Evolutionary conservation across 1,284 basidiomycete species (phyloP).

Genomic region (Pholiota adiposa): DNA sequence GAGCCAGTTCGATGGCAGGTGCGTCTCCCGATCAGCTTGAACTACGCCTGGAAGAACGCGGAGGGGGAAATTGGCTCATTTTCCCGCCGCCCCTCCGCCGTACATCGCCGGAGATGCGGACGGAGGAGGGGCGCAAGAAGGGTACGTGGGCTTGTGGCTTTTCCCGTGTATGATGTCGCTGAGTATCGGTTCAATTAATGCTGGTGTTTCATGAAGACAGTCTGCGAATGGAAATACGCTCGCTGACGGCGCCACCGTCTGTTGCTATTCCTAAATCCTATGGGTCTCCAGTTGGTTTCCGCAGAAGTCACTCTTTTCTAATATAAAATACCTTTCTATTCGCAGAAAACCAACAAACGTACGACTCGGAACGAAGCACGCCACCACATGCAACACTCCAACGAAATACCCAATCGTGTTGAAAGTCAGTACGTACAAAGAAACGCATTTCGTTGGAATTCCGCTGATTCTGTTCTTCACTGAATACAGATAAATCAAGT

Average conservation of each 20-base stretch:
- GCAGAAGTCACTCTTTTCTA: background rate
- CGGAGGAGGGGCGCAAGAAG: conserved; percentile 3
- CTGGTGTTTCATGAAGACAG: background rate
- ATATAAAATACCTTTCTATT: background rate
- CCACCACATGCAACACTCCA: background rate
- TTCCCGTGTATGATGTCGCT: background rate
- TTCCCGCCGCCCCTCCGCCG: background rate
- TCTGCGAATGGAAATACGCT: background rate
- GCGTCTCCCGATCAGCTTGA: background rate
- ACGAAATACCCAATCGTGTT: background rate
- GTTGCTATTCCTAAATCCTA: background rate
- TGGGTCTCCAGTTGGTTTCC: background rate
- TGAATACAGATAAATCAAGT: background rate
- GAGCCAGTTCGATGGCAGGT: conserved; percentile 7
- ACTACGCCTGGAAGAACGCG: background rate
- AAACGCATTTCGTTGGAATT: too few species aligned
- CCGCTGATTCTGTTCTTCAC: conserved; percentile 4
- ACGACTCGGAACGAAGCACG: background rate
- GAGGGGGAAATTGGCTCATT: background rate
- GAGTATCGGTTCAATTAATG: background rate
- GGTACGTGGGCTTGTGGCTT: background rate
- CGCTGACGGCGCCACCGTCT: background rate
- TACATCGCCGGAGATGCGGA: conserved; percentile 1
- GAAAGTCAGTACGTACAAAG: background rate
- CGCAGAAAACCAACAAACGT: background rate